phyloP scores from a whole-genome alignment of 192 early-diverging fungal genomes.

The Linnemannia exigua region DNA sequence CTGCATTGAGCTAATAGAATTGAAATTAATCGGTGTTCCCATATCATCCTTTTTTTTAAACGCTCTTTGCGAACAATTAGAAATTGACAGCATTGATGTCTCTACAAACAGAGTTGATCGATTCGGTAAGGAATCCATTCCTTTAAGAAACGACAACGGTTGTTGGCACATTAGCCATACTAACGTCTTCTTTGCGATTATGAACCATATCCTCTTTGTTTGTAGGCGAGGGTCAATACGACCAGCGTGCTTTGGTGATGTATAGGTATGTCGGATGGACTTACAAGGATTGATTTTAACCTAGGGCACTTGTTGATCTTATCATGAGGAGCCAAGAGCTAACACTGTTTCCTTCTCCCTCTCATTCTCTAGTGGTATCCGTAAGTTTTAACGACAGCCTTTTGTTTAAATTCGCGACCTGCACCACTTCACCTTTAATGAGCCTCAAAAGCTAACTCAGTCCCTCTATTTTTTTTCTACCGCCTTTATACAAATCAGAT shows the following conservation, averaged over 20 bases:
- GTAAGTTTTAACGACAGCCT: slow-evolving; percentile 46
- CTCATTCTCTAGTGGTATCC: slow-evolving; percentile 59
- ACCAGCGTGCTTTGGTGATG: slow-evolving; percentile 63
- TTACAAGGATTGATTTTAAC: background rate
- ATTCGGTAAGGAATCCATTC: slow-evolving; percentile 68
- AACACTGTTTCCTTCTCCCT: background rate
- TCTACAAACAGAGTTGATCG: slow-evolving; percentile 75
- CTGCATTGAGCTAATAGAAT: background rate
- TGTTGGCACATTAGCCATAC: background rate
- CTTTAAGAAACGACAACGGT: background rate
- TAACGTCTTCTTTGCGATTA: background rate
- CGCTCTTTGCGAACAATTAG: no score
- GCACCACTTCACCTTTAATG: background rate
- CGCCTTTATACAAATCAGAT: slow-evolving; percentile 56
- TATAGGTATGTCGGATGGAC: slow-evolving; percentile 54
- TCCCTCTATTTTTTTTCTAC: background rate
- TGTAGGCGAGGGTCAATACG: slow-evolving; percentile 67
- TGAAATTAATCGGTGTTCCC: background rate
- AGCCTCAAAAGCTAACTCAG: background rate
- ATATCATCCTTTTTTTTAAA: background rate
- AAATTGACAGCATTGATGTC: slow-evolving; percentile 86
- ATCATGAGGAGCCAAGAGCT: background rate
- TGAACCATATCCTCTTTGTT: background rate
- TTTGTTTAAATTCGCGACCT: no score
- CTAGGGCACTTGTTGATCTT: background rate